phyloP scores from a whole-genome alignment of 176 grass and related monocot species.

The Avena atlantica region DNA sequence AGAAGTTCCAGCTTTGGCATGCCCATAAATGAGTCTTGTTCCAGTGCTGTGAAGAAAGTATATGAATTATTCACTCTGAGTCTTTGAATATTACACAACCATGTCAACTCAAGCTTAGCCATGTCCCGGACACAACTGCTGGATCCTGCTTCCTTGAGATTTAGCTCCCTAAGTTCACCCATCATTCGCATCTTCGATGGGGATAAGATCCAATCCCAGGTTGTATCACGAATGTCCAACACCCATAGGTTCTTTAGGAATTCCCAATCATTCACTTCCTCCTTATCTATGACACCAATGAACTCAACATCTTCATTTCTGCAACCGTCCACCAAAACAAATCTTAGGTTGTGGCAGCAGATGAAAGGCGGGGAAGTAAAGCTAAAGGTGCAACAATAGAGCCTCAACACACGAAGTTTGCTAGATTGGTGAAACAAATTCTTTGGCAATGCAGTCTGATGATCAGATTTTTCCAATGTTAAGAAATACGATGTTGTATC shows the following conservation, averaged over 20 bases:
- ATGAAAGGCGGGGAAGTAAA: too few relatives aligned
- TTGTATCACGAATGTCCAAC: neutral
- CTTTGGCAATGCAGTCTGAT: too few relatives aligned
- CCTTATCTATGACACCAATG: too few relatives aligned
- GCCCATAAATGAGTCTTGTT: neutral
- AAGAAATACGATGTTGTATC: too few relatives aligned
- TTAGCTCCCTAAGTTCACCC: neutral
- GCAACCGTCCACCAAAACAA: too few relatives aligned
- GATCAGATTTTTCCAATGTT: too few relatives aligned
- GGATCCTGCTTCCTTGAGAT: neutral
- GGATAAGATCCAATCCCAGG: neutral
- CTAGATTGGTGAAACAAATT: too few relatives aligned
- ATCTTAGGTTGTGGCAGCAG: too few relatives aligned
- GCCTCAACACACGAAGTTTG: too few relatives aligned
- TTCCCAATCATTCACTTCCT: neutral
- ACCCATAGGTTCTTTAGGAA: constrained; percentile 19
- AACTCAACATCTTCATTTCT: too few relatives aligned
- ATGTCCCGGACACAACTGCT: neutral
- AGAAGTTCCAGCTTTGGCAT: neutral
- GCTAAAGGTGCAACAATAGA: too few relatives aligned
- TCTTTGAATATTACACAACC: neutral
- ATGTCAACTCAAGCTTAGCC: neutral
- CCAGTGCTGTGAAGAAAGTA: neutral
- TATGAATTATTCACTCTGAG: neutral
- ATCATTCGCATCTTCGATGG: neutral